Evolutionary conservation across 495 filamentous ascomycete species (phyloP).

Genomic region (Aspergillus sclerotioniger): DNA sequence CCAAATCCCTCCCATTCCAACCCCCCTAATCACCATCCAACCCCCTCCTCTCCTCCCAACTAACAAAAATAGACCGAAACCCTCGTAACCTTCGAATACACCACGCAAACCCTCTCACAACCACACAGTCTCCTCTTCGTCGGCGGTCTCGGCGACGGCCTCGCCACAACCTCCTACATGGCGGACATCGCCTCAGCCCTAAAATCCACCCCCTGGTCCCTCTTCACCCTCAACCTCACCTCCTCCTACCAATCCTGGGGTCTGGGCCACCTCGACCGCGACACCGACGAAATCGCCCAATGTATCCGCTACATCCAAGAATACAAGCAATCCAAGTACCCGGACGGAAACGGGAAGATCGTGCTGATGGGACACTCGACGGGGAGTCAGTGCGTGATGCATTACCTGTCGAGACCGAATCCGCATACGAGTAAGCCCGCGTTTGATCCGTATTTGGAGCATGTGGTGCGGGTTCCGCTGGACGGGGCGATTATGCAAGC

Average conservation of each 20-base stretch:
- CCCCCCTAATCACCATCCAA: not conserved
- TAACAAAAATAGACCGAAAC: constrained; percentile 37
- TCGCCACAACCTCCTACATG: constrained; percentile 65
- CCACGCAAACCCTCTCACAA: constrained; percentile 27
- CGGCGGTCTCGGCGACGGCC: constrained; percentile 77
- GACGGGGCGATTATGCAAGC: constrained; percentile 85
- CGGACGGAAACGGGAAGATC: constrained; percentile 49
- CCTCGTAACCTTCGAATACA: constrained; percentile 47
- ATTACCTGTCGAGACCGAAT: constrained; percentile 55
- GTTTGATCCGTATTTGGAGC: constrained; percentile 30
- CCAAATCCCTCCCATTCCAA: no score
- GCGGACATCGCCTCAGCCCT: constrained; percentile 50
- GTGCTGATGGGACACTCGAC: constrained; percentile 84
- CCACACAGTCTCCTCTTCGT: constrained; percentile 76
- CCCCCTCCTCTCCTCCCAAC: constrained; percentile 5
- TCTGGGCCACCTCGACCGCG: constrained; percentile 60
- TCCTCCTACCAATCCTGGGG: constrained; percentile 74
- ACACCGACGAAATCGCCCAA: constrained; percentile 70
- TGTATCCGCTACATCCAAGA: constrained; percentile 68
- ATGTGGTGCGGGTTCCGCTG: constrained; percentile 41
- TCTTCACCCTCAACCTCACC: constrained; percentile 62
- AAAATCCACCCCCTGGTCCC: constrained; percentile 55
- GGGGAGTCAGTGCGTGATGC: constrained; percentile 81
- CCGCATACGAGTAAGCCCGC: constrained; percentile 30
- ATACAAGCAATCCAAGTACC: constrained; percentile 36